A percentile compares a stretch with the other conserved stretches of the same genome.
Conservation (phyloP, 345 rosid genomes). For the Citrus mangshanensis region DNA sequence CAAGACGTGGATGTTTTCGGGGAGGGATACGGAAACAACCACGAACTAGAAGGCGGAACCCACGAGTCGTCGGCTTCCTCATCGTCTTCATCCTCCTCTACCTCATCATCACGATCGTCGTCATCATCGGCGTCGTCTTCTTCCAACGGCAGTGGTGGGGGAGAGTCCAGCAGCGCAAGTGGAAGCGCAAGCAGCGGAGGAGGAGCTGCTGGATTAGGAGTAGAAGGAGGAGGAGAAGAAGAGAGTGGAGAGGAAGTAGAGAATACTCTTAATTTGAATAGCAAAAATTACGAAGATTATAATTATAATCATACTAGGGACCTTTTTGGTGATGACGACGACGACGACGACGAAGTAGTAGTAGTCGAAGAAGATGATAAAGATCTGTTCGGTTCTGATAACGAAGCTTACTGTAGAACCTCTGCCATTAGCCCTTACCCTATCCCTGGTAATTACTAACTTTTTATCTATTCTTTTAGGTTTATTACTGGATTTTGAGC, state of each 20-base stretch:
- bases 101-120: constrained; percentile 40
- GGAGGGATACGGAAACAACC: constrained; percentile 24
- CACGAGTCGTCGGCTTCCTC: constrained; percentile 53
- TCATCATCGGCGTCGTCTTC: constrained; percentile 33
- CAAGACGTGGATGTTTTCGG: constrained; percentile 47
- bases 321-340: constrained; percentile 13
- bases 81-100: constrained; percentile 46
- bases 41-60: constrained; percentile 22
- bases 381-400: constrained; percentile 91
- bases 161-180: constrained; percentile 44
- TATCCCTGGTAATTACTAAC: constrained; percentile 58
- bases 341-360: constrained; percentile 21
- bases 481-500: background rate
- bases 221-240: constrained; percentile 38
- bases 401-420: constrained; percentile 83
- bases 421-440: constrained; percentile 54
- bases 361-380: constrained; percentile 32
- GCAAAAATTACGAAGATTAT: constrained; percentile 10
- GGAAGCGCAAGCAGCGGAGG: constrained; percentile 48
- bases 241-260: constrained; percentile 47
- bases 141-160: constrained; percentile 32
- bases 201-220: constrained; percentile 47
- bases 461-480: background rate
- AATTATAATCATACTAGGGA: constrained; percentile 6
- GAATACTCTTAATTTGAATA: constrained; percentile 8